Percentiles rank a stretch among this genome's conserved stretches.
Conservation (phyloP, 768 basidiomycete genomes). For the Artomyces pyxidatus region DNA sequence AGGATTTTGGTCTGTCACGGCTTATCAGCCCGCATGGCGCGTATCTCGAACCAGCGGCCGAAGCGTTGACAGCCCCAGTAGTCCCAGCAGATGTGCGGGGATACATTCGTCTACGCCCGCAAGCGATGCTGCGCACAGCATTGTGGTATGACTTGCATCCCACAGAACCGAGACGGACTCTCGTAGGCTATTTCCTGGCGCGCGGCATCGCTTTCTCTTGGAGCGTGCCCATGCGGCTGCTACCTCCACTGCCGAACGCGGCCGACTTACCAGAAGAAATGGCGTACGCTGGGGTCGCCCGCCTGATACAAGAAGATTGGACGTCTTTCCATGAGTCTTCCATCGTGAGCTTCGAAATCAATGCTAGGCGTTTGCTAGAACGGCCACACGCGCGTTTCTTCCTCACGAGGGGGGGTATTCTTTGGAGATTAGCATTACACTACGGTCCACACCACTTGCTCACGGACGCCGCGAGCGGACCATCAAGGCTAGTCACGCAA, state of each 20-base stretch:
- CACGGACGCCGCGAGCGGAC: neutral
- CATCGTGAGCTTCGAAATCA: too few species aligned
- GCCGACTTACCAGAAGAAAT: neutral
- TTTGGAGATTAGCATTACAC: neutral
- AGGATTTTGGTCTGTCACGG: too few species aligned
- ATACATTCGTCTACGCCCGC: too few species aligned
- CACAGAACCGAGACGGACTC: too few species aligned
- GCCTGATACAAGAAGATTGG: neutral
- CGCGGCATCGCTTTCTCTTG: neutral
- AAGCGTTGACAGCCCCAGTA: too few species aligned
- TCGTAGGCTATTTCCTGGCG: too few species aligned
- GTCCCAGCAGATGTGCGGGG: too few species aligned
- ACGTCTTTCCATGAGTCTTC: too few species aligned
- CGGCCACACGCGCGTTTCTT: neutral
- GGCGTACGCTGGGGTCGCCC: neutral
- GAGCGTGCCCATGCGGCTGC: neutral
- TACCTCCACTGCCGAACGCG: neutral
- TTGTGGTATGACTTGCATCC: too few species aligned
- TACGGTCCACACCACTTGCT: neutral
- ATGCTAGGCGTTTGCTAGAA: neutral
- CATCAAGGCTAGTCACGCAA: neutral
- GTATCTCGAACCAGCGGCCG: too few species aligned
- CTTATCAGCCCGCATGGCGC: too few species aligned
- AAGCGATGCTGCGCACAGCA: too few species aligned
- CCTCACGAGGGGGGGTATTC: neutral